phyloP scores from a whole-genome alignment of 257 asterid genomes.

The Rehmannia glutinosa region DNA sequence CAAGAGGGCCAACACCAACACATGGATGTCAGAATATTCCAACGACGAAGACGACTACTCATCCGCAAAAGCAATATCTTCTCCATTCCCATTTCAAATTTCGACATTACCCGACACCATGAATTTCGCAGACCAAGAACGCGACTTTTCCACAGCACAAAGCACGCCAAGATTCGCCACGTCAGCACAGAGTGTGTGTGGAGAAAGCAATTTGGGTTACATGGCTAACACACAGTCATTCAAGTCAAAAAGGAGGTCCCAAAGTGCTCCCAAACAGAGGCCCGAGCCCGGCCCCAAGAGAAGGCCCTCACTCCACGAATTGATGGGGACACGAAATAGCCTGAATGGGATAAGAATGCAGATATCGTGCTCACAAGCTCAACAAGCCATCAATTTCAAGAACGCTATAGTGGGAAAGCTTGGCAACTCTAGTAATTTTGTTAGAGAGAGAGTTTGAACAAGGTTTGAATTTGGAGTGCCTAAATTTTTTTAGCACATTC shows the following conservation, averaged over 20 bases:
- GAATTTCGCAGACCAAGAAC: slow-evolving; percentile 17
- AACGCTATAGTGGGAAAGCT: slow-evolving; percentile 41
- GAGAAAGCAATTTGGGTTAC: slow-evolving; percentile 38
- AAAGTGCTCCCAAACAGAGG: slow-evolving; percentile 64
- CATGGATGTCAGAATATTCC: slow-evolving; percentile 16
- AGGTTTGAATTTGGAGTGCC: too few species aligned
- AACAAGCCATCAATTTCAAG: slow-evolving; percentile 45
- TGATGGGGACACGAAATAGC: slow-evolving; percentile 55
- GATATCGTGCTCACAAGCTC: slow-evolving; percentile 39
- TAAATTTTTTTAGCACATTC: too few species aligned
- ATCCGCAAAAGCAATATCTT: not conserved
- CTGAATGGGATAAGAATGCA: slow-evolving; percentile 49
- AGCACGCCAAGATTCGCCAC: slow-evolving; percentile 51
- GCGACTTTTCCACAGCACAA: slow-evolving; percentile 38
- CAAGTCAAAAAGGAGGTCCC: slow-evolving; percentile 58
- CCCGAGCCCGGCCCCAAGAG: slow-evolving; percentile 34
- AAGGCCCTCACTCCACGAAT: slow-evolving; percentile 33
- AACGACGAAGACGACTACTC: not conserved
- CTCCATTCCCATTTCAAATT: slow-evolving; percentile 18
- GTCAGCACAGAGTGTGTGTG: slow-evolving; percentile 38
- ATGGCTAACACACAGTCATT: slow-evolving; percentile 65
- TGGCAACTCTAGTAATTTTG: slow-evolving; percentile 30
- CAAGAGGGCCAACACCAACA: slow-evolving; percentile 21
- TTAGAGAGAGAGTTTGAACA: not conserved
- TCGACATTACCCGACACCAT: slow-evolving; percentile 22